phyloP scores from a whole-genome alignment of 2,329 filamentous ascomycete genomes.

The Gliomastix tumulicola region DNA sequence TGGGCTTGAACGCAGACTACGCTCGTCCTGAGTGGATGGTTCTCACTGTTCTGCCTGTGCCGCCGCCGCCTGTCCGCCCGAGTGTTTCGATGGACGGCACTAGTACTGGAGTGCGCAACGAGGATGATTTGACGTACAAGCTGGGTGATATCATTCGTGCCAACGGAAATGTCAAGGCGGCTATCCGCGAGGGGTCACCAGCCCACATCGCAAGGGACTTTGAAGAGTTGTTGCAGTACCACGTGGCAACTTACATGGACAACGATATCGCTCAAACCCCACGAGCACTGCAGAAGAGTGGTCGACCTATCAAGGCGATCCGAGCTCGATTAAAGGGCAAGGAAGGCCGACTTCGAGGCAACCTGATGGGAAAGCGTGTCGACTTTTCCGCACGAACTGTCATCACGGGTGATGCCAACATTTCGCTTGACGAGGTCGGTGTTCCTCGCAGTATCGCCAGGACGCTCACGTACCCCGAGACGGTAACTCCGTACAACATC shows the following conservation, averaged over 20 bases:
- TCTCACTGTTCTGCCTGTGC: conserved; percentile 87
- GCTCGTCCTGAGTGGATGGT: conserved; percentile 98
- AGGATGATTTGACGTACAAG: conserved; percentile 99
- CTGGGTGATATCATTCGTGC: conserved; percentile 96
- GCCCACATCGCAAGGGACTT: conserved; percentile 89
- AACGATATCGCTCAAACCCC: conserved; percentile 97
- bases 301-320: conserved; percentile 92
- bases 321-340: conserved; percentile 97
- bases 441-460: conserved; percentile 90
- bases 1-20: conserved; percentile 91
- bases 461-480: conserved; percentile 92
- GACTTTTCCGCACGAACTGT: conserved; percentile 99
- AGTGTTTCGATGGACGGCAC: conserved; percentile 97
- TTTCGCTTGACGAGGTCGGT: conserved; percentile 94
- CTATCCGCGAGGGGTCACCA: conserved; percentile 84
- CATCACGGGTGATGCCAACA: conserved; percentile 96
- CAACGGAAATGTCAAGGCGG: conserved; percentile 89
- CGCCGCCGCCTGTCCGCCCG: conserved; percentile 88
- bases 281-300: conserved; percentile 92
- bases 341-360: conserved; percentile 94
- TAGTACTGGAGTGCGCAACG: conserved; percentile 83
- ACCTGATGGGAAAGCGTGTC: conserved; percentile 99
- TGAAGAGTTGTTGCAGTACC: conserved; percentile 87
- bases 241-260: conserved; percentile 99
- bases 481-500: conserved; percentile 97